Percentiles rank a stretch among this genome's conserved stretches.
phyloP scores from a whole-genome alignment of 2,329 filamentous ascomycete species.

The Fusarium anthophilum region DNA sequence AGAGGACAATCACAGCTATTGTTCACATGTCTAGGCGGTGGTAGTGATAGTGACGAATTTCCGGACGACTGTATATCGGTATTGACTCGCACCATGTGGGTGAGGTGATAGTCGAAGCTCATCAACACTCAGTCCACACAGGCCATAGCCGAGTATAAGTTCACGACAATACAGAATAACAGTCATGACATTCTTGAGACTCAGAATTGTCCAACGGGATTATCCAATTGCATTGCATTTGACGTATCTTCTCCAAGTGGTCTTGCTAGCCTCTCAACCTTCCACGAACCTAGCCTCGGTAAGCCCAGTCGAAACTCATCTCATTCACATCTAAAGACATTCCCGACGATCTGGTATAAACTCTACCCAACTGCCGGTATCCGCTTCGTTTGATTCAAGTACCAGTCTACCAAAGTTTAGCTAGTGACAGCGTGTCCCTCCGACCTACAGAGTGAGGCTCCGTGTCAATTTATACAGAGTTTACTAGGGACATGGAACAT shows the following conservation, averaged over 20 bases:
- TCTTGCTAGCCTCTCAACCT: background rate
- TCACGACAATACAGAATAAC: background rate
- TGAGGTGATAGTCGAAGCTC: background rate
- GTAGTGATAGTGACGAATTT: too few species aligned
- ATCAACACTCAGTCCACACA: background rate
- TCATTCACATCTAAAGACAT: background rate
- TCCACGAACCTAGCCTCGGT: background rate
- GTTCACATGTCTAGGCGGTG: accelerated
- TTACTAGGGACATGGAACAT: background rate
- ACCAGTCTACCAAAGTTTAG: background rate
- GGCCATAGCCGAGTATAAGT: background rate
- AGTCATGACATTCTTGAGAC: background rate
- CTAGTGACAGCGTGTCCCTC: background rate
- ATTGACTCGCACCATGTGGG: background rate
- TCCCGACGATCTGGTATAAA: background rate
- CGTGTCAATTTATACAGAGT: background rate
- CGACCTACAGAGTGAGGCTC: background rate
- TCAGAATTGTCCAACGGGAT: accelerated
- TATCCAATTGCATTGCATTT: too few species aligned
- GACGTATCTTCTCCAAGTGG: background rate
- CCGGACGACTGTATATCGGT: too few species aligned
- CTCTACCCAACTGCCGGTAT: background rate
- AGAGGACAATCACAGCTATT: background rate
- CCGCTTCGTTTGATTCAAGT: background rate
- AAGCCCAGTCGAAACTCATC: background rate